phyloP scores from a whole-genome alignment of 768 basidiomycete species.

The Boletus rubropictus region DNA sequence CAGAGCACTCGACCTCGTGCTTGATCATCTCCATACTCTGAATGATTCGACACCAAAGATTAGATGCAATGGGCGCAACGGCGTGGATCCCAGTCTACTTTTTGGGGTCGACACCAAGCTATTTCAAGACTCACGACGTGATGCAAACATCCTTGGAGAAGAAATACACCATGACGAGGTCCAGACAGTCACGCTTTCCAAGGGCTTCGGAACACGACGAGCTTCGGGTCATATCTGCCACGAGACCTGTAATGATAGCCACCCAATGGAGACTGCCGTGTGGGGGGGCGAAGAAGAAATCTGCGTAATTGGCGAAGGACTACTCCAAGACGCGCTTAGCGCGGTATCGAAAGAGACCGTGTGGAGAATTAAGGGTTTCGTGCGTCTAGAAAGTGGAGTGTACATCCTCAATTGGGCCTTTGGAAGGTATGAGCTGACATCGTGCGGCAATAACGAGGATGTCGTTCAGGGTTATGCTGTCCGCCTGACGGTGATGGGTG shows the following conservation, averaged over 20 bases:
- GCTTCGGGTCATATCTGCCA: constrained; percentile 19
- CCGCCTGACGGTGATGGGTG: constrained; percentile 86
- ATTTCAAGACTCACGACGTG: constrained; percentile 35
- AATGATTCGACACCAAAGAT: constrained; percentile 90
- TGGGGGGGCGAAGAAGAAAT: constrained; percentile 7
- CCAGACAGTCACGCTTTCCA: constrained; percentile 64
- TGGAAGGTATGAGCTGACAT: constrained; percentile 69
- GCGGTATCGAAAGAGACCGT: constrained; percentile 60
- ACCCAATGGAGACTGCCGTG: background rate
- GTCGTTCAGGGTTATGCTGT: constrained; percentile 34
- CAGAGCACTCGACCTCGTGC: constrained; percentile 69
- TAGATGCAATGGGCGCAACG: constrained; percentile 53
- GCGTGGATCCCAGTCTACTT: constrained; percentile 71
- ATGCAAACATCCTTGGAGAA: constrained; percentile 6
- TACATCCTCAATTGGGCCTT: constrained; percentile 92
- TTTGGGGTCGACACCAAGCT: constrained; percentile 90
- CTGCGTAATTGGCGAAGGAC: constrained; percentile 31
- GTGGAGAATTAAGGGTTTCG: constrained; percentile 86
- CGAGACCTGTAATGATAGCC: constrained; percentile 3
- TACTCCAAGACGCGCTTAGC: constrained; percentile 44
- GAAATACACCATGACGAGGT: constrained; percentile 74
- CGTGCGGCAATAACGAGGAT: constrained; percentile 24
- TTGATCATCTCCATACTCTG: constrained; percentile 83
- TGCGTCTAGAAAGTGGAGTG: constrained; percentile 42
- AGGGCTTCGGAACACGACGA: constrained; percentile 30